Percentiles rank a stretch among this genome's conserved stretches.
phyloP scores from a whole-genome alignment of 371 early-diverging fungal species.

The Actinomucor elegans region DNA sequence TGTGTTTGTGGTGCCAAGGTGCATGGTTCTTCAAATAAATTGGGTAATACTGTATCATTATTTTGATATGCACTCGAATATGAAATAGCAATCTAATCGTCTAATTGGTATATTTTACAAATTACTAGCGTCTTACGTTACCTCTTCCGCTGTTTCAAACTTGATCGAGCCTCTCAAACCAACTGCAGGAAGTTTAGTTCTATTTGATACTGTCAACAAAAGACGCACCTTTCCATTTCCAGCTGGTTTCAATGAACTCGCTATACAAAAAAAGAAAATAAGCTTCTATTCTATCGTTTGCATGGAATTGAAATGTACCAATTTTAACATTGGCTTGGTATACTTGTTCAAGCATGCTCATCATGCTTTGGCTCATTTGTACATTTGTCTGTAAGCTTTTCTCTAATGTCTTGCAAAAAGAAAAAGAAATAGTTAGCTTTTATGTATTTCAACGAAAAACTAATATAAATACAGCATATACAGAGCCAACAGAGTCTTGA shows the following conservation, averaged over 20 bases:
- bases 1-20: slow-evolving; percentile 7
- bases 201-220: neutral
- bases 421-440: no score
- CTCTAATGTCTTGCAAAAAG: slow-evolving; percentile 21
- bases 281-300: neutral
- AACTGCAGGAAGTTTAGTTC: neutral
- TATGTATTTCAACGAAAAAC: no score
- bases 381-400: slow-evolving; percentile 19
- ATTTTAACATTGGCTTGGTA: slow-evolving; percentile 23
- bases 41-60: neutral
- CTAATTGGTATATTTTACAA: neutral
- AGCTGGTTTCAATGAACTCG: slow-evolving; percentile 4
- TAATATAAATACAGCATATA: neutral
- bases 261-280: neutral
- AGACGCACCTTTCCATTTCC: slow-evolving; percentile 9
- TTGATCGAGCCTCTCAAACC: neutral
- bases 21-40: neutral
- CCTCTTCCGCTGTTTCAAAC: neutral
- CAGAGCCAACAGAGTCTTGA: neutral
- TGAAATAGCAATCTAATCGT: neutral
- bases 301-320: slow-evolving; percentile 2
- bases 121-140: neutral
- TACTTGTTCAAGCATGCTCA: slow-evolving; percentile 22
- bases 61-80: neutral
- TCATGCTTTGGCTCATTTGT: slow-evolving; percentile 25